These are phyloP conservation scores for Juncus inflexus DNA, from an alignment of 176 grass and related monocot genomes.

Conservation along the genomic window DNA sequence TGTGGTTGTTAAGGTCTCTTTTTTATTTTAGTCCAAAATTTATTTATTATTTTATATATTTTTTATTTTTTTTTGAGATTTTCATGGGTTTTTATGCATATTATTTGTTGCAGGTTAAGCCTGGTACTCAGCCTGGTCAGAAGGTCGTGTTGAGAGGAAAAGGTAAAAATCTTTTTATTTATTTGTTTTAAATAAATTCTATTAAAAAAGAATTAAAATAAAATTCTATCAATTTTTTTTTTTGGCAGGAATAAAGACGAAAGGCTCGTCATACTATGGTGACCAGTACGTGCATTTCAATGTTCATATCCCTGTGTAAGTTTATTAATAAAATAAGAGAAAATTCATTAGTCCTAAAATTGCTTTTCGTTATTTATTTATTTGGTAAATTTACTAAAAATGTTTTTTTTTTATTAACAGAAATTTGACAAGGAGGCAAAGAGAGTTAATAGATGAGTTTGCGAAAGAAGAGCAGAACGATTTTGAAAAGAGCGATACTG, in stretches of 20 bases:
- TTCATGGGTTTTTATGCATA: not conserved
- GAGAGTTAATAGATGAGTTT: conserved; percentile 60
- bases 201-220: not conserved
- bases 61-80: no score
- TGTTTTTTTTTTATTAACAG: conserved; percentile 23
- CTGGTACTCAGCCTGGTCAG: conserved; percentile 92
- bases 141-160: conserved; percentile 97
- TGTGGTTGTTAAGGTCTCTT: conserved; percentile 80
- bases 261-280: conserved; percentile 52
- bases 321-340: not conserved
- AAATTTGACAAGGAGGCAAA: conserved; percentile 73
- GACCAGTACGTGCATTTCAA: conserved; percentile 89
- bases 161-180: conserved; percentile 40
- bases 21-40: not conserved
- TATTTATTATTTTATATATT: not conserved
- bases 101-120: conserved; percentile 56
- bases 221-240: not conserved
- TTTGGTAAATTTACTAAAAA: no score
- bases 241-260: conserved; percentile 70
- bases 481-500: conserved; percentile 53
- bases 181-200: not conserved
- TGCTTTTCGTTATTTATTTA: not conserved
- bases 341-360: not conserved
- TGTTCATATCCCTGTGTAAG: conserved; percentile 81
- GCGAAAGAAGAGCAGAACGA: conserved; percentile 83